phyloP scores from a whole-genome alignment of 805 yeast species.

The Schwanniomyces pseudopolymorphus region DNA sequence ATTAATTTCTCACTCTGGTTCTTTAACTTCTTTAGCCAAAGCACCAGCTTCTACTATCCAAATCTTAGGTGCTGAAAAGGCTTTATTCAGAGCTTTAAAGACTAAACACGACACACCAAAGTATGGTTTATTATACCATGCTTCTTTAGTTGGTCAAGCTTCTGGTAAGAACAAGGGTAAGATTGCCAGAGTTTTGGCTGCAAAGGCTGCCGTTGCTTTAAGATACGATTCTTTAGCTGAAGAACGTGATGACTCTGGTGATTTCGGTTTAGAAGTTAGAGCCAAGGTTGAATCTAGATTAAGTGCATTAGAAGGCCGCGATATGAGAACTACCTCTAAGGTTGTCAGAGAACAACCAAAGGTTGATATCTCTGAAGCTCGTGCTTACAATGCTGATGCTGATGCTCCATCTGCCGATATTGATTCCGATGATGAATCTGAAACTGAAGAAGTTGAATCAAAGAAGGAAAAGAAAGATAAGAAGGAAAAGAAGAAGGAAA shows the following conservation, averaged over 20 bases:
- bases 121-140: constrained; percentile 95
- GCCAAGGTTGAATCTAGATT: constrained; percentile 92
- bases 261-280: constrained; percentile 87
- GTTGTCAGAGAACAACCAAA: constrained; percentile 81
- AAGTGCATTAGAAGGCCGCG: constrained; percentile 95
- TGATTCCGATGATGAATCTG: constrained; percentile 33
- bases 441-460: constrained; percentile 27
- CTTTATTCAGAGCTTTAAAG: constrained; percentile 96
- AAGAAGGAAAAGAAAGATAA: constrained; percentile 29
- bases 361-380: constrained; percentile 80
- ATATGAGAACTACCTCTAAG: constrained; percentile 84
- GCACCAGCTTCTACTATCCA: constrained; percentile 99
- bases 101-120: constrained; percentile 99
- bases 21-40: constrained; percentile 90
- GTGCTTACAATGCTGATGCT: constrained; percentile 93
- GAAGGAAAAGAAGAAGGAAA: constrained; percentile 25
- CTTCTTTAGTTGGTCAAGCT: constrained; percentile 96
- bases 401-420: constrained; percentile 57
- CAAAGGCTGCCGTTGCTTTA: constrained; percentile 95
- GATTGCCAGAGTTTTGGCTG: constrained; percentile 97
- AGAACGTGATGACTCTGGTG: constrained; percentile 95
- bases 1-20: constrained; percentile 96
- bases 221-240: constrained; percentile 97
- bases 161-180: constrained; percentile 98
- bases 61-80: constrained; percentile 98